Evolutionary conservation across 192 early-diverging fungal species (phyloP).

Genomic region (Linnemannia exigua): DNA sequence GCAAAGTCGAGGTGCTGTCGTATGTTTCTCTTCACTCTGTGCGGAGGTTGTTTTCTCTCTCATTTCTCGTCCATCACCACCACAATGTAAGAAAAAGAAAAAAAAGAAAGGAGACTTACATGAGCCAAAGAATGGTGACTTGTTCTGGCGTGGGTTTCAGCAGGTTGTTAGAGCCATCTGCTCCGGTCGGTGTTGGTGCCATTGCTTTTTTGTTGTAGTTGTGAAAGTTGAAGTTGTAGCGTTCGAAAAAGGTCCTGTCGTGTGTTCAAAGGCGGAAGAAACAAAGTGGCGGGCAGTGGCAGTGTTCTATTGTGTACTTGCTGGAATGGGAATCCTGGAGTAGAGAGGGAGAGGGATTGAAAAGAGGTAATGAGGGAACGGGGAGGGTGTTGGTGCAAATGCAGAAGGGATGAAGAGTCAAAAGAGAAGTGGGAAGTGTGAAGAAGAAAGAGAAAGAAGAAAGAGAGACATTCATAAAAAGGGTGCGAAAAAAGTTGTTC

Average conservation of each 20-base stretch:
- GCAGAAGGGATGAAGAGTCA: background rate
- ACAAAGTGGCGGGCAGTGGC: background rate
- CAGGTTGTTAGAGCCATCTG: constrained; percentile 17
- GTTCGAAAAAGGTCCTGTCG: background rate
- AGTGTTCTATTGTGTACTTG: background rate
- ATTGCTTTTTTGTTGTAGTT: constrained; percentile 19
- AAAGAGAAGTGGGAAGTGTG: background rate
- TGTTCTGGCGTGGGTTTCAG: constrained; percentile 43
- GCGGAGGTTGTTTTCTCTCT: too few relatives aligned
- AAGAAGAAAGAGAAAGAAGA: background rate
- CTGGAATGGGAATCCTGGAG: background rate
- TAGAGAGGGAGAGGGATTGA: background rate
- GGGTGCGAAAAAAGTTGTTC: constrained; percentile 1
- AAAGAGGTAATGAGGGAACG: background rate
- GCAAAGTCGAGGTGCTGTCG: background rate
- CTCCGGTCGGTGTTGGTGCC: constrained; percentile 32
- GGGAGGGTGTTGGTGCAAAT: background rate
- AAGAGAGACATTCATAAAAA: background rate
- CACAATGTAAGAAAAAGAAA: too few relatives aligned
- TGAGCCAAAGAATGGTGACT: constrained; percentile 50
- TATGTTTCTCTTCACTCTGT: too few relatives aligned
- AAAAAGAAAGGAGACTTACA: too few relatives aligned
- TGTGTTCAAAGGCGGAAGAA: background rate
- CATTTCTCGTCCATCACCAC: too few relatives aligned
- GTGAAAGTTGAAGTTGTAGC: too few relatives aligned